Conservation (phyloP, 768 basidiomycete genomes). For the Auriscalpium microsporum region DNA sequence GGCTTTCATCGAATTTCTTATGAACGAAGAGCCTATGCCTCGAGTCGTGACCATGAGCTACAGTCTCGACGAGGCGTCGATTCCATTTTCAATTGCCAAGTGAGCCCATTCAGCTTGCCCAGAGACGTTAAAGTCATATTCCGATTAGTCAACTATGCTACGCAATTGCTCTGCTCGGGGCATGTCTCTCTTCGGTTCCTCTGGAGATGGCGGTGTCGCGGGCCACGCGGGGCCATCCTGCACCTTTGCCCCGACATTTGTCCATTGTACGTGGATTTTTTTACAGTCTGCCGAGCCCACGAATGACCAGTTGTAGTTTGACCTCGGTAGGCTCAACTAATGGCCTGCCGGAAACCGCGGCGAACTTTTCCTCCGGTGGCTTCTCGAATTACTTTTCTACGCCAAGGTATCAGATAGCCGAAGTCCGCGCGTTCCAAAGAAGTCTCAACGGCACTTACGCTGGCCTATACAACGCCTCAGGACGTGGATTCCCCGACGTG, state of each 20-base stretch:
- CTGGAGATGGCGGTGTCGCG: slow-evolving; percentile 30
- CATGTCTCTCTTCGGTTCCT: slow-evolving; percentile 28
- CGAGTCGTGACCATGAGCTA: slow-evolving; percentile 16
- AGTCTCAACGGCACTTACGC: slow-evolving; percentile 20
- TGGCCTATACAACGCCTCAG: slow-evolving; percentile 26
- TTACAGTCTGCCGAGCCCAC: not conserved
- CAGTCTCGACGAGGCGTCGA: slow-evolving; percentile 10
- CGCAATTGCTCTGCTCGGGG: slow-evolving; percentile 27
- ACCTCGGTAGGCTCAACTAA: slow-evolving; percentile 1
- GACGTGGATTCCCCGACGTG: slow-evolving; percentile 42
- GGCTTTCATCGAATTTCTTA: slow-evolving; percentile 10
- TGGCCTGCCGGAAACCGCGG: slow-evolving; percentile 13
- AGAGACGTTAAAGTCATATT: not conserved
- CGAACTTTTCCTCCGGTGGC: slow-evolving; percentile 20
- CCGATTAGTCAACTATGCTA: slow-evolving; percentile 24
- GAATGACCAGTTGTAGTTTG: not conserved
- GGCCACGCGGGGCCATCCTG: slow-evolving; percentile 21
- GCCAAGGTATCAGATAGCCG: slow-evolving; percentile 30
- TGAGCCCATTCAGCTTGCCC: not conserved
- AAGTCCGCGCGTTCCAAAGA: slow-evolving; percentile 30
- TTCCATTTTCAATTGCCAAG: not conserved
- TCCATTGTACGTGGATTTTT: slow-evolving; percentile 20
- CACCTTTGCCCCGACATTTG: slow-evolving; percentile 28
- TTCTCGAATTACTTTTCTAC: slow-evolving; percentile 23
- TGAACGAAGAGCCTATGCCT: slow-evolving; percentile 8